Conservation (phyloP, 2,329 filamentous ascomycete species). For the Curvularia eragrostidis region DNA sequence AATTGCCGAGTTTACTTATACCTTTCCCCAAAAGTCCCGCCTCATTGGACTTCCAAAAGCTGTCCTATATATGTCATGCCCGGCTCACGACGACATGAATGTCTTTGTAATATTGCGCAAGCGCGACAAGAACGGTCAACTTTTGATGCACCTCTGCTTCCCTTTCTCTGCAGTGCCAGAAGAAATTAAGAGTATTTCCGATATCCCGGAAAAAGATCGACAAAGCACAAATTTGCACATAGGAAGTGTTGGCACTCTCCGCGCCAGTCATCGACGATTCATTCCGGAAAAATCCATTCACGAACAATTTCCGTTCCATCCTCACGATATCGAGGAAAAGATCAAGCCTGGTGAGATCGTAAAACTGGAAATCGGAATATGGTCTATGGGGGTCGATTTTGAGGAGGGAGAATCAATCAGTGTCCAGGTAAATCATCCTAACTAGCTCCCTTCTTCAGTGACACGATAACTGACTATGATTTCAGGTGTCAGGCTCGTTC, state of each 20-base stretch:
- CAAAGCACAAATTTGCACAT: slow-evolving; percentile 52
- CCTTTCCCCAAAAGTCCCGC: slow-evolving; percentile 46
- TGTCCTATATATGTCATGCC: slow-evolving; percentile 55
- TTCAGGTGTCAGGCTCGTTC: slow-evolving; percentile 24
- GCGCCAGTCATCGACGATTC: slow-evolving; percentile 54
- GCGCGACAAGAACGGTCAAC: slow-evolving; percentile 52
- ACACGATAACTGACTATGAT: neutral
- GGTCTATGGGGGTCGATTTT: slow-evolving; percentile 56
- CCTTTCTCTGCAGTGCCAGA: slow-evolving; percentile 48
- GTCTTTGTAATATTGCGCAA: slow-evolving; percentile 57
- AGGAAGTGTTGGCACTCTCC: slow-evolving; percentile 54
- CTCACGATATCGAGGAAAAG: slow-evolving; percentile 53
- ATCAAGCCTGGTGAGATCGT: slow-evolving; percentile 53
- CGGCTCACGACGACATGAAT: slow-evolving; percentile 53
- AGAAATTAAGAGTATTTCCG: slow-evolving; percentile 53
- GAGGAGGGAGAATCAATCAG: slow-evolving; percentile 50
- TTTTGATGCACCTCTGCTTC: slow-evolving; percentile 43
- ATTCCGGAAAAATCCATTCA: slow-evolving; percentile 28
- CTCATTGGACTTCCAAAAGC: slow-evolving; percentile 58
- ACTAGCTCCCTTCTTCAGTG: neutral
- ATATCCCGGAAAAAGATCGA: slow-evolving; percentile 61
- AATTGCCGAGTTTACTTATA: slow-evolving; percentile 25
- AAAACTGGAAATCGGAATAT: slow-evolving; percentile 58
- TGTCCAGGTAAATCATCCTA: slow-evolving; percentile 16
- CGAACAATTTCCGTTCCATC: slow-evolving; percentile 44